Percentiles rank a stretch among this genome's conserved stretches.
These are phyloP conservation scores for Umbelopsis sp. DNA, from an alignment of 192 early-diverging fungal species.

Conservation along the genomic window DNA sequence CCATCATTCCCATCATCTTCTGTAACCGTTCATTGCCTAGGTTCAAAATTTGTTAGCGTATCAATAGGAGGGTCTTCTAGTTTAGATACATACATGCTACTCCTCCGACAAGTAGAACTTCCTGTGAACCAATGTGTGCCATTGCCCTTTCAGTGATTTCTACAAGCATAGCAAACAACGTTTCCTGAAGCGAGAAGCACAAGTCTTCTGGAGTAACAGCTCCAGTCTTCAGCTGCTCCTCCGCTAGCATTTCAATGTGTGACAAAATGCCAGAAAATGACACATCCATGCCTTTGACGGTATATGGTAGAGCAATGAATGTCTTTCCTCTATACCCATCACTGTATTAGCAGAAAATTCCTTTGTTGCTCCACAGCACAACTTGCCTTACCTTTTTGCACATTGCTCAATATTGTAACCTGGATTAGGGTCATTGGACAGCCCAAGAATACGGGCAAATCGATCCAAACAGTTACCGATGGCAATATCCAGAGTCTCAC, in stretches of 20 bases:
- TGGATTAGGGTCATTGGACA: slow-evolving; percentile 96
- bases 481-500: slow-evolving; percentile 97
- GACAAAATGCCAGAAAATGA: slow-evolving; percentile 97
- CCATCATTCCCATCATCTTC: slow-evolving; percentile 98
- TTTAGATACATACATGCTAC: slow-evolving; percentile 77
- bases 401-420: slow-evolving; percentile 98
- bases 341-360: neutral
- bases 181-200: slow-evolving; percentile 98
- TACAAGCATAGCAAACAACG: slow-evolving; percentile 98
- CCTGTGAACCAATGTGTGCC: slow-evolving; percentile 91
- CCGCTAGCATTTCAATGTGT: slow-evolving; percentile 77
- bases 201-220: slow-evolving; percentile 81
- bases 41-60: slow-evolving; percentile 5
- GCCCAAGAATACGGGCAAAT: slow-evolving; percentile 90
- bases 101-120: slow-evolving; percentile 96
- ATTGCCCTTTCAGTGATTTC: slow-evolving; percentile 98
- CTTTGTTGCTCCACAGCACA: neutral
- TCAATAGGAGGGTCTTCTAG: neutral
- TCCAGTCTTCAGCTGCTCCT: slow-evolving; percentile 54
- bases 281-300: slow-evolving; percentile 99
- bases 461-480: slow-evolving; percentile 98
- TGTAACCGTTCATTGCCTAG: slow-evolving; percentile 87
- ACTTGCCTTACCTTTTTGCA: slow-evolving; percentile 73
- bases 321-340: slow-evolving; percentile 68
- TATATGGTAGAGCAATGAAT: slow-evolving; percentile 90